Evolutionary conservation across 495 filamentous ascomycete genomes (phyloP), one percentile per base, ranked within the genome.

Genomic region (Penicillium fimorum): DNA sequence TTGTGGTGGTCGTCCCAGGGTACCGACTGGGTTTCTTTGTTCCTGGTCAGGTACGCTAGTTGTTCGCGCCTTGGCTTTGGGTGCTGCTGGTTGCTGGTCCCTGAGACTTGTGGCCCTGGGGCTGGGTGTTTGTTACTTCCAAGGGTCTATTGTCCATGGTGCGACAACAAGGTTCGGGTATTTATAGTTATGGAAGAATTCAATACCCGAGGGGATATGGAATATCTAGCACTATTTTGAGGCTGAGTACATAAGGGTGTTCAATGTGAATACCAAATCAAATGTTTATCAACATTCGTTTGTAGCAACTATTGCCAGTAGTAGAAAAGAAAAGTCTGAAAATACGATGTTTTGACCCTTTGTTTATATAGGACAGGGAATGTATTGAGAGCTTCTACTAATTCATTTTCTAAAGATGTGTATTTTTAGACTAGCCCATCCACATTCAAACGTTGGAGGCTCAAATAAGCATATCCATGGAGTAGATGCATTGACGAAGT

Each of bases 101-200:
- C 57, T 64, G 61, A 61, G 18, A 45, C 52, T 27, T 60, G 48
- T 35, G 40, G 22, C 12, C 22, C 15, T 44, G 33, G 35, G 46
- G 33, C 5, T 15, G 13, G 13, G 33, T 40, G 41, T 27, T 52
- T 24, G 25, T 33, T 25, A 5, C 33, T 56, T 51, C 44, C 52
- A 54, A 56, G 55, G 57, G 48, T 56, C 50, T 33, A 38, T 48
- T 47, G 51, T 32, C 59, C 40, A 20, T 64, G 53, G 51, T 56
- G 47, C 43, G 13, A 50, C 47, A 12, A 7, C 32, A 25, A 15
- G 32, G 11, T 50, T 50, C 20, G 11, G 17, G 13, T 32, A 43
- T 38, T 38, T 38, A 38, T 8, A 38, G 35, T n/a, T 7, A 6
- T 38, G 15, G 35, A n/a, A 8, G n/a, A 38, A 7, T 17, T 9